Base-by-base conservation (phyloP, 2,329 filamentous ascomycete genomes). In the Didymella sp. region DNA sequence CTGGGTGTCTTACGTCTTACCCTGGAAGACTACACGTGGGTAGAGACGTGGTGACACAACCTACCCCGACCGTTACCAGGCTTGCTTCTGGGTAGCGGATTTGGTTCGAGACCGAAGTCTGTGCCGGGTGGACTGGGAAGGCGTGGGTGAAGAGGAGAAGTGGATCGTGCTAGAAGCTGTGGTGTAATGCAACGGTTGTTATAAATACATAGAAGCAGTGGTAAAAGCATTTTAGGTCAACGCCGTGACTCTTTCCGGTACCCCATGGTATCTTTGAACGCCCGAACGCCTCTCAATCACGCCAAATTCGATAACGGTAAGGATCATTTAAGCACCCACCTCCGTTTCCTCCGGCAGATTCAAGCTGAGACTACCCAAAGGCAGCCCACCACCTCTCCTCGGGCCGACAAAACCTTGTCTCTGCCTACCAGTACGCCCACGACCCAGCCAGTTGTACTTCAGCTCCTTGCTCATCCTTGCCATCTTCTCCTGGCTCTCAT, bases 381-480 rank as follows among this genome's bases (percentile, higher is more conserved):
- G 45, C 45, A 58, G 15, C 13, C 47, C 53, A 3, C 65, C 63
- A 9, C 62, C 59, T 22, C 67, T 60, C 30, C 61, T 54, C 42
- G 64, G 60, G 15, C 92, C 93, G 0, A 98, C 93, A 72, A 97
- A 94, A 0, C 95, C 95, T 62, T 92, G 86, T 50, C 95, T 81
- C 75, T 98, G 96, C 61, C 95, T 83, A 0, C 95, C 95, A 3
- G 92, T 98, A 31, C 95, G 81, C 0, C 94, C 94, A 43, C 95
- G 83, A 0, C 94, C 94, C 1, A 99, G 83, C 95, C 95, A 99
- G 76, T 99, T 99, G 69, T 97, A 87, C 78, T 98, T 99, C 59
- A 99, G 80, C 67, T 95, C 87, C 71, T 91, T 89, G 55, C 89
- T 92, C 60, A 99, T 80, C 69, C 93, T 86, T 60, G 94, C 89